phyloP scores from a whole-genome alignment of 2,329 filamentous ascomycete species.

The Cladosporium sp. region DNA sequence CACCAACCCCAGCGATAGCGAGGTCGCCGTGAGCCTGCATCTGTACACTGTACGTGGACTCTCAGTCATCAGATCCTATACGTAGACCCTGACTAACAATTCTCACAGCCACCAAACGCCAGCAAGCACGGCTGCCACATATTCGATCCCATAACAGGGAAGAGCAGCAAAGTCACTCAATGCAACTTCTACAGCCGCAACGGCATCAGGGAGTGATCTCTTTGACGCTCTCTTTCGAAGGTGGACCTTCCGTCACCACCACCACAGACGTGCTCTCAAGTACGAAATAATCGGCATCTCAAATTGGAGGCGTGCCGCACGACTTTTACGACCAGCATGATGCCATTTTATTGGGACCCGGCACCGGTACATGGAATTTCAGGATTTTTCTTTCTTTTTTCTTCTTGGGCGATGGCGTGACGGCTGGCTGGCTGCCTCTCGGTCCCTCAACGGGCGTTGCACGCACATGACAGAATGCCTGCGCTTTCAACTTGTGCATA shows the following conservation, averaged over 20 bases:
- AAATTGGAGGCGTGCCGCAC: not conserved
- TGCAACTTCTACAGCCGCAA: slow-evolving; percentile 57
- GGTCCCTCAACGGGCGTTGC: slow-evolving; percentile 4
- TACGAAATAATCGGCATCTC: no score
- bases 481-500: not conserved
- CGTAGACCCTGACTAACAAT: slow-evolving; percentile 39
- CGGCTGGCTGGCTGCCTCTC: not conserved
- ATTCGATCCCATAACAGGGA: slow-evolving; percentile 73
- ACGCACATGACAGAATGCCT: not conserved
- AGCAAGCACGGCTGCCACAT: slow-evolving; percentile 76
- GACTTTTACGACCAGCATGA: not conserved
- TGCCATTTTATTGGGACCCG: no score
- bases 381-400: not conserved
- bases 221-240: not conserved
- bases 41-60: slow-evolving; percentile 43
- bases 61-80: not conserved
- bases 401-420: slow-evolving; percentile 6
- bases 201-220: not conserved
- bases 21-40: slow-evolving; percentile 81
- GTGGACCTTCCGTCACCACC: no score
- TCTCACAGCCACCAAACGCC: slow-evolving; percentile 83
- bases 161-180: slow-evolving; percentile 65
- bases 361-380: no score
- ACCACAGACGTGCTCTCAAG: no score
- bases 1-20: slow-evolving; percentile 64